Evolutionary conservation across 495 filamentous ascomycete species (phyloP).

Genomic region (Lophiotrema nucula): DNA sequence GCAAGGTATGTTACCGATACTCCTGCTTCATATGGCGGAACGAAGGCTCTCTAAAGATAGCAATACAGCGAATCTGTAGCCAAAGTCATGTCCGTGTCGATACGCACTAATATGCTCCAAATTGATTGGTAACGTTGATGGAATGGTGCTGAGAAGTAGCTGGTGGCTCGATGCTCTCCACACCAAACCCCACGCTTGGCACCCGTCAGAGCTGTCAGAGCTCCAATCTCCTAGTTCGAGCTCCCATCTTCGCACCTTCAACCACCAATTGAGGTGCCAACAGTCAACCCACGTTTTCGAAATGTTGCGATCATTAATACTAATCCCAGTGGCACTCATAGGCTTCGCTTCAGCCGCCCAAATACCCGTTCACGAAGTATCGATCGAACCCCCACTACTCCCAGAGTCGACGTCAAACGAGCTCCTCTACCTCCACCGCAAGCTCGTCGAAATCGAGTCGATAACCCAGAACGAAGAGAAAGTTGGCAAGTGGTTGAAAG

Average conservation of each 20-base stretch:
- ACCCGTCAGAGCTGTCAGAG: not conserved
- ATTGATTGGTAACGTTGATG: too few species aligned
- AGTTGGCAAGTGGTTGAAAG: constrained; percentile 65
- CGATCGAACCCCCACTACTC: constrained; percentile 9
- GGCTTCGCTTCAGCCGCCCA: not conserved
- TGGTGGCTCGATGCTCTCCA: too few species aligned
- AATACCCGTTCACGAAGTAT: not conserved
- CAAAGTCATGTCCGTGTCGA: too few species aligned
- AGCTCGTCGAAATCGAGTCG: constrained; percentile 72
- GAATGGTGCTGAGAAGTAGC: too few species aligned
- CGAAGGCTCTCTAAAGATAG: too few species aligned
- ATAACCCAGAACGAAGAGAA: constrained; percentile 70
- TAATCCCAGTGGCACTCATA: not conserved
- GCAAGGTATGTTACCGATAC: too few species aligned
- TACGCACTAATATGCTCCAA: too few species aligned
- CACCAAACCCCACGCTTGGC: not conserved
- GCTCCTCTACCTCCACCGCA: constrained; percentile 75
- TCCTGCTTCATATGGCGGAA: too few species aligned
- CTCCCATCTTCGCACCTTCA: not conserved
- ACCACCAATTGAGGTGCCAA: not conserved
- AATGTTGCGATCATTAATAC: not conserved
- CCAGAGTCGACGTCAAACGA: constrained; percentile 26
- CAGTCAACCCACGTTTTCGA: not conserved
- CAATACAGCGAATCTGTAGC: too few species aligned
- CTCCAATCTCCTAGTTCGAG: not conserved